Evolutionary conservation across 2,329 filamentous ascomycete species (phyloP).

Genomic region (Colletotrichum paranaense): DNA sequence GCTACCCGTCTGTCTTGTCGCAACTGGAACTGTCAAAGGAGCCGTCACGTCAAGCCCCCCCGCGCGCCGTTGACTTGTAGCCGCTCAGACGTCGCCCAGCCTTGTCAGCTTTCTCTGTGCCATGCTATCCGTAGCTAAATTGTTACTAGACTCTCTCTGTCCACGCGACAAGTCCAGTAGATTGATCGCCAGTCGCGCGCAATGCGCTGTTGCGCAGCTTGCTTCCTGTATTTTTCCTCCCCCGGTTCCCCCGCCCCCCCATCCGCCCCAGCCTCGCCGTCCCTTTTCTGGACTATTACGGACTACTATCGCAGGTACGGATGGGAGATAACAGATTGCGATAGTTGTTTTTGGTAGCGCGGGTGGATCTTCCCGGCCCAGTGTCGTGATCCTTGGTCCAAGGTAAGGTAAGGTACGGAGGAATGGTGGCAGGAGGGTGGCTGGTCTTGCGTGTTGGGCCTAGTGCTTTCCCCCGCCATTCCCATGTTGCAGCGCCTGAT

Average conservation of each 20-base stretch:
- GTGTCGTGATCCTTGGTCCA: background rate
- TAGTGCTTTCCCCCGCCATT: no score
- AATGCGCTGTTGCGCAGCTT: background rate
- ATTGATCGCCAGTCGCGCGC: background rate
- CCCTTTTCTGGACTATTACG: background rate
- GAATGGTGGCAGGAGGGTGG: background rate
- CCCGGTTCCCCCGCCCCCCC: background rate
- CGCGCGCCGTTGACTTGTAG: background rate
- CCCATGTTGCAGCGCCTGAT: no score
- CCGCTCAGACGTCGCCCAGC: background rate
- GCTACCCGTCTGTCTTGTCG: background rate
- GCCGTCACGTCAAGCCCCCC: background rate
- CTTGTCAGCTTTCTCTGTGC: background rate
- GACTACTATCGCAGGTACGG: background rate
- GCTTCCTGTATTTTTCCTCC: background rate
- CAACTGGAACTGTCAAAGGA: background rate
- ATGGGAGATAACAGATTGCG: background rate
- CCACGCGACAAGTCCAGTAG: background rate
- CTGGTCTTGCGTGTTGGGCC: background rate
- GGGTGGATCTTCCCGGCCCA: background rate
- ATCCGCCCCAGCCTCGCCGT: background rate
- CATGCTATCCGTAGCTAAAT: background rate
- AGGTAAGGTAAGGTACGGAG: background rate
- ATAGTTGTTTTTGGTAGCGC: background rate
- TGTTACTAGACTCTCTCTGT: no score